Evolutionary conservation across 2,329 filamentous ascomycete genomes (phyloP), one percentile per base, ranked within the genome.

Genomic region (Monosporascus sp.): DNA sequence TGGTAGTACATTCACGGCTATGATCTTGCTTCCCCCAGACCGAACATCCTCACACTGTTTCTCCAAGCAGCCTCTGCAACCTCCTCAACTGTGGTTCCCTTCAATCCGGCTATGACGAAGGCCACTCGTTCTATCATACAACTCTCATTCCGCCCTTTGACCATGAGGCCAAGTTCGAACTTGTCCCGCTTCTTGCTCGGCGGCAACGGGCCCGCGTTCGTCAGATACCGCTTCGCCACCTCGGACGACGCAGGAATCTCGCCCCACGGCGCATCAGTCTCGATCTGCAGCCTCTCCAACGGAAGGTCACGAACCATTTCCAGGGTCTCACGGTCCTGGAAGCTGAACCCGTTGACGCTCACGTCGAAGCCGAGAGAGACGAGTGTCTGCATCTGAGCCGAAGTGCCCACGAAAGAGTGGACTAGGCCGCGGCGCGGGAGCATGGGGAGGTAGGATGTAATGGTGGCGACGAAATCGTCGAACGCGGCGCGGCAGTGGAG

Each of bases 131-230:
- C 73, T 14, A 81, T 76, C 0, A 64, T 65, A 56, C 76, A 80
- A 48, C 76, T 79, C 59, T 81, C 77, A 55, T 80, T 80, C 41
- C 76, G 64, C 53, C 75, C 74, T 58, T 80, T 81, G 2, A 81
- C 69, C 75, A 80, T 78, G 34, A 66, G 65, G 0, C 69, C 71
- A 7, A 56, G 37, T 48, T 74, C 69, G 56, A 76, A 81, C 58
- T 76, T 79, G 45, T 79, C 75, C 56, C 70, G 74, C 65, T 81
- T 80, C 67, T 76, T 76, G 8, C 69, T 71, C 17, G 62, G 57
- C 5, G 74, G 73, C 46, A 76, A 52, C 6, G 69, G 60, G 7
- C 62, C 62, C 11, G 71, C 73, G 44, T 72, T 68, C 16, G 48
- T 56, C n/a, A 77, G 59, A 52, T 76, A 80, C 14, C 61, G 64